Conservation (phyloP, 2,329 filamentous ascomycete genomes). For the Exophiala spinifera region DNA sequence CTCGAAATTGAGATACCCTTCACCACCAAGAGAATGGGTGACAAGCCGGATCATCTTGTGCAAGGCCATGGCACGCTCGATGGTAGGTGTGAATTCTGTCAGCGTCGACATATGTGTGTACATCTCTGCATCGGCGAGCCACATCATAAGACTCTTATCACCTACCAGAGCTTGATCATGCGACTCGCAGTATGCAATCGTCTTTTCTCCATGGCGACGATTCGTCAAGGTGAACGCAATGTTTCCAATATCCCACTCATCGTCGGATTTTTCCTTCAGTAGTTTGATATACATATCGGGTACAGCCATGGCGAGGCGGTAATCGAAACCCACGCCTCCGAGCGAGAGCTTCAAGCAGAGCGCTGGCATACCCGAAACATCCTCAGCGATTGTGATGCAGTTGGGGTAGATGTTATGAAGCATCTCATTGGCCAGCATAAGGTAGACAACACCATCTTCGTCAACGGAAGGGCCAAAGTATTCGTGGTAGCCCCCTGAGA, state of each 20-base stretch:
- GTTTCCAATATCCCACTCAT: conserved; percentile 84
- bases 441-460: conserved; percentile 88
- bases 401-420: conserved; percentile 85
- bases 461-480: conserved; percentile 90
- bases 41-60: conserved; percentile 98
- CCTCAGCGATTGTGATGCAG: conserved; percentile 88
- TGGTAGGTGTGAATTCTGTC: conserved; percentile 77
- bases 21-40: conserved; percentile 86
- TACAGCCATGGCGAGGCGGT: conserved; percentile 93
- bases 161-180: conserved; percentile 97
- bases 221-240: conserved; percentile 89
- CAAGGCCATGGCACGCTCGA: conserved; percentile 84
- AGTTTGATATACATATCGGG: conserved; percentile 99
- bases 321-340: conserved; percentile 94
- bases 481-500: conserved; percentile 96
- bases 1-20: conserved; percentile 98
- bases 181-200: conserved; percentile 94
- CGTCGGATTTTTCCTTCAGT: conserved; percentile 85
- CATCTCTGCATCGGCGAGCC: conserved; percentile 93
- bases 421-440: conserved; percentile 96
- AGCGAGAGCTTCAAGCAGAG: conserved; percentile 80
- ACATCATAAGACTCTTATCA: conserved; percentile 96
- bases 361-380: conserved; percentile 98
- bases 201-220: conserved; percentile 92
- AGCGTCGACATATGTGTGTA: conserved; percentile 96